Percentiles rank a stretch among this genome's conserved stretches.
Evolutionary conservation across 257 asterid species (phyloP).

Genomic region (Rehmannia glutinosa): DNA sequence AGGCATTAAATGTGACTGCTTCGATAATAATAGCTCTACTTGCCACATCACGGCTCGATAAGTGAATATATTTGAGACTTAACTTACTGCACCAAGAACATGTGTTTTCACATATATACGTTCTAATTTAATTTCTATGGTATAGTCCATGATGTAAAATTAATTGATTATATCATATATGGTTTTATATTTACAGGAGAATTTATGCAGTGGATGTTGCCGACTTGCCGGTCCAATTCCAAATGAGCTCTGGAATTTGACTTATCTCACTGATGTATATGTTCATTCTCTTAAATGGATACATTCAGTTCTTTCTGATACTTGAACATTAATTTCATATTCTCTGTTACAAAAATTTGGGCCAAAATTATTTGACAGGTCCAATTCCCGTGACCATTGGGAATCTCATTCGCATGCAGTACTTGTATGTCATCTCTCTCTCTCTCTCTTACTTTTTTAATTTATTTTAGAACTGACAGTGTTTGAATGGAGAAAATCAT

Average conservation of each 20-base stretch:
- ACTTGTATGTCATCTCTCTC: no score
- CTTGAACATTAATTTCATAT: not conserved
- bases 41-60: constrained; percentile 48
- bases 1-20: constrained; percentile 46
- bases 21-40: constrained; percentile 13
- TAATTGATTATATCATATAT: not conserved
- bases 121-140: not conserved
- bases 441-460: no score
- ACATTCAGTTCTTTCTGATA: no score
- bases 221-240: constrained; percentile 36
- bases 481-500: not conserved
- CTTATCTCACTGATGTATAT: constrained; percentile 40
- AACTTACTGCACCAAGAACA: no score
- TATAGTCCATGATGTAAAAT: not conserved
- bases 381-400: constrained; percentile 57
- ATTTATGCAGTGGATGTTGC: constrained; percentile 24
- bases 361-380: constrained; percentile 64
- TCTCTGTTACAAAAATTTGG: constrained; percentile 43
- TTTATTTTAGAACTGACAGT: no score
- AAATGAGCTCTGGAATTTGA: constrained; percentile 47
- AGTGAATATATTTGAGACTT: not conserved
- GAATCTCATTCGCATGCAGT: constrained; percentile 60
- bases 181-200: constrained; percentile 27
- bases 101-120: no score
- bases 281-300: constrained; percentile 1